phyloP scores from a whole-genome alignment of 179 eudicot genomes.

The Beta lomatogona region DNA sequence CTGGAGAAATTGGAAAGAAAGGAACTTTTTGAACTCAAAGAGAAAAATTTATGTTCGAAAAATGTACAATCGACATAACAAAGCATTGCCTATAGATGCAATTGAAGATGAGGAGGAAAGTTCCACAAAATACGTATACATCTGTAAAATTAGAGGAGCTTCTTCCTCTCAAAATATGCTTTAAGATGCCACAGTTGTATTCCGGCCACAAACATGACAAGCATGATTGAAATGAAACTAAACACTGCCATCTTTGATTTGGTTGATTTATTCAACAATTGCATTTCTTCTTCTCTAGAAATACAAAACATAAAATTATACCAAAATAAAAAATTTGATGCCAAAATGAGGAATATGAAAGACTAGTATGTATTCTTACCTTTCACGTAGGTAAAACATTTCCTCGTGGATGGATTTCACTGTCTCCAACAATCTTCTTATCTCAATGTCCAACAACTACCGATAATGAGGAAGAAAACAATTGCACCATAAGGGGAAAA shows the following conservation, averaged over 20 bases:
- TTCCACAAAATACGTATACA: not conserved
- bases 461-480: not conserved
- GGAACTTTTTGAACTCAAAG: not conserved
- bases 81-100: not conserved
- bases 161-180: constrained; percentile 65
- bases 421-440: constrained; percentile 42
- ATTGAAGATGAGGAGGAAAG: not conserved
- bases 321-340: not conserved
- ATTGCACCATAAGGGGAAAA: too few relatives aligned
- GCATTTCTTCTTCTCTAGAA: constrained; percentile 3
- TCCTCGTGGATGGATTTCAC: constrained; percentile 47
- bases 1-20: not conserved
- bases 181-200: constrained; percentile 69
- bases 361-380: constrained; percentile 23
- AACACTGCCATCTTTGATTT: constrained; percentile 27
- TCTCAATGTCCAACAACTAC: constrained; percentile 47
- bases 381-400: constrained; percentile 51
- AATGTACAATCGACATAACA: not conserved
- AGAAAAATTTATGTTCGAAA: not conserved
- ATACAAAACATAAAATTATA: not conserved
- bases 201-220: constrained; percentile 53
- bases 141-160: constrained; percentile 38
- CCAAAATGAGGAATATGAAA: not conserved
- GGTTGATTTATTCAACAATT: not conserved
- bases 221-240: constrained; percentile 49